These are phyloP conservation scores for Dendrothele bispora DNA, from an alignment of 768 basidiomycete genomes.

Conservation along the genomic window DNA sequence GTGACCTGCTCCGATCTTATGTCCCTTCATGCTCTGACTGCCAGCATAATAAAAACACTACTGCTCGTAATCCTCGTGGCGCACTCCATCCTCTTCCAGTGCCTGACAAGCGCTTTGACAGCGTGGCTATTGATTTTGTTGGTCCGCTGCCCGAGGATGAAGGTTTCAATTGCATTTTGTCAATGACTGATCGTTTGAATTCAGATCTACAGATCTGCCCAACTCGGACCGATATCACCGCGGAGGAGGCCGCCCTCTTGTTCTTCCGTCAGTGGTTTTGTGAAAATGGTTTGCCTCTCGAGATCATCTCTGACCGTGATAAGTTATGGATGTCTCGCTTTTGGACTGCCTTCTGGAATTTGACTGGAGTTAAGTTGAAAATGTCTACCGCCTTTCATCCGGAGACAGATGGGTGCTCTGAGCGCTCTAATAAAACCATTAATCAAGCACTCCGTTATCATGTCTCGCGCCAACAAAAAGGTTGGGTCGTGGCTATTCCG, in stretches of 20 bases:
- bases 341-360: conserved; percentile 20
- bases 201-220: conserved; percentile 12
- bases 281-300: conserved; percentile 20
- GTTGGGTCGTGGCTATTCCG: conserved; percentile 25
- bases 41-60: not conserved
- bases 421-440: conserved; percentile 22
- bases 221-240: conserved; percentile 9
- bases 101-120: too few species aligned
- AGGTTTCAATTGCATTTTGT: conserved; percentile 22
- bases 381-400: conserved; percentile 31
- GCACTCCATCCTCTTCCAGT: too few species aligned
- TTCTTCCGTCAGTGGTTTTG: too few species aligned
- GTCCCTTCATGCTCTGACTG: conserved; percentile 12
- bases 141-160: conserved; percentile 30
- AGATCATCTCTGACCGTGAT: conserved; percentile 27
- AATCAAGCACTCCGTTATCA: conserved; percentile 14
- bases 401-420: conserved; percentile 25
- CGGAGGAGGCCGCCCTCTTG: conserved; percentile 14
- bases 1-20: conserved; percentile 19
- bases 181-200: conserved; percentile 22
- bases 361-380: conserved; percentile 18
- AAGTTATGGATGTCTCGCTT: conserved; percentile 25
- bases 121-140: too few species aligned
- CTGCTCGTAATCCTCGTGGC: too few species aligned
- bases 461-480: conserved; percentile 17